phyloP scores from a whole-genome alignment of 352 stramenopile genomes.

The Globisporangium spiculum region DNA sequence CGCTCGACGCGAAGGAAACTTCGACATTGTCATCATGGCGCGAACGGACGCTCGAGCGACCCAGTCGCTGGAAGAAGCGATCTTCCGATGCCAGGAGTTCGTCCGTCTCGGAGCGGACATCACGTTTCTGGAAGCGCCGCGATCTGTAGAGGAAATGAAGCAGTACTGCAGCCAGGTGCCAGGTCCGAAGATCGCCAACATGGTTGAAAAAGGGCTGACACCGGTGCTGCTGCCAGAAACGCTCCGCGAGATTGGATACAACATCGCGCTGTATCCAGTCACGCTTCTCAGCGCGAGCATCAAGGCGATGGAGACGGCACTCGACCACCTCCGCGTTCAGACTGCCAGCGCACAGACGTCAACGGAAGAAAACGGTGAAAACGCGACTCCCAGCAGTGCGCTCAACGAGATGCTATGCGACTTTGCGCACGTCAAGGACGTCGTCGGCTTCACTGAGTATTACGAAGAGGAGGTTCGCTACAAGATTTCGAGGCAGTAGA shows the following conservation, averaged over 20 bases:
- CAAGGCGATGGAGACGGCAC: slow-evolving; percentile 89
- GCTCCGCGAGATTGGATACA: slow-evolving; percentile 92
- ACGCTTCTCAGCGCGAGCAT: slow-evolving; percentile 92
- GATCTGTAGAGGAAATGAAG: slow-evolving; percentile 90
- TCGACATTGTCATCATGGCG: slow-evolving; percentile 93
- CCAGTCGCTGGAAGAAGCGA: slow-evolving; percentile 90
- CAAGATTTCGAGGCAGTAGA: slow-evolving; percentile 6
- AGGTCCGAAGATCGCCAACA: slow-evolving; percentile 83
- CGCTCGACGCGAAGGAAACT: slow-evolving; percentile 76
- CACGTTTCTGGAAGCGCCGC: slow-evolving; percentile 93
- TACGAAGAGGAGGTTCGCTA: slow-evolving; percentile 74
- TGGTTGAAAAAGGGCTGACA: slow-evolving; percentile 92
- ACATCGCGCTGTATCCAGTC: slow-evolving; percentile 91
- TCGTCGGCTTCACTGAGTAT: slow-evolving; percentile 93
- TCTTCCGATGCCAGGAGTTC: slow-evolving; percentile 91
- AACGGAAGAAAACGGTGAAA: slow-evolving; percentile 24
- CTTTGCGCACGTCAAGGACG: slow-evolving; percentile 90
- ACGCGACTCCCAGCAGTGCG: slow-evolving; percentile 33
- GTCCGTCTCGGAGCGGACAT: slow-evolving; percentile 91
- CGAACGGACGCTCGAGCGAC: slow-evolving; percentile 90
- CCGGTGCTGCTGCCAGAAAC: slow-evolving; percentile 85
- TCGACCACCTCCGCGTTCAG: slow-evolving; percentile 81
- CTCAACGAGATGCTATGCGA: slow-evolving; percentile 71
- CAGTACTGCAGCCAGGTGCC: slow-evolving; percentile 88
- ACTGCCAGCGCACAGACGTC: background rate